phyloP scores from a whole-genome alignment of 2,329 filamentous ascomycete species.

The Sphaerulina musiva region DNA sequence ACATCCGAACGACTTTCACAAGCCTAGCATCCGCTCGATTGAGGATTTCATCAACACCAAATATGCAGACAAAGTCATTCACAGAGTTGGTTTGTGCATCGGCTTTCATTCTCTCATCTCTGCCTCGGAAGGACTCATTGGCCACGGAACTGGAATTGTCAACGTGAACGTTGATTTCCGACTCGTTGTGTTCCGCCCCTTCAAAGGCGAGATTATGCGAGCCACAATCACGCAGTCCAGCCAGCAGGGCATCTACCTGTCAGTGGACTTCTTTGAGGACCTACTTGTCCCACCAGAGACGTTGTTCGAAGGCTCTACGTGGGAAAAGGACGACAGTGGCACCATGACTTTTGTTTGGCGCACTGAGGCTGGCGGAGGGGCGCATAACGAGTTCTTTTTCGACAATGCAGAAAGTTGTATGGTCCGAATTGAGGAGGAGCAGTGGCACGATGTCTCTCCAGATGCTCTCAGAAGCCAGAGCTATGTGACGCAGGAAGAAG shows the following conservation, averaged over 20 bases:
- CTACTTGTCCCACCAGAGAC: slow-evolving; percentile 70
- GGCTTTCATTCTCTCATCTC: slow-evolving; percentile 86
- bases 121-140: slow-evolving; percentile 87
- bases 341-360: slow-evolving; percentile 68
- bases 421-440: slow-evolving; percentile 76
- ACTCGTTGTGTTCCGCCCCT: slow-evolving; percentile 87
- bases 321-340: slow-evolving; percentile 27
- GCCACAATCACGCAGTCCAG: slow-evolving; percentile 77
- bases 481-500: slow-evolving; percentile 48
- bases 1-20: slow-evolving; percentile 77
- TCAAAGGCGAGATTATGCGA: slow-evolving; percentile 86
- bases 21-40: slow-evolving; percentile 73
- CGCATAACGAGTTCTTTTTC: slow-evolving; percentile 61
- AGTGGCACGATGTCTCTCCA: slow-evolving; percentile 89
- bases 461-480: slow-evolving; percentile 49
- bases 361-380: slow-evolving; percentile 58
- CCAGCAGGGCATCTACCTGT: slow-evolving; percentile 55
- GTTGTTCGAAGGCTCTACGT: slow-evolving; percentile 60
- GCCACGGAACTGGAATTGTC: slow-evolving; percentile 82
- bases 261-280: slow-evolving; percentile 89
- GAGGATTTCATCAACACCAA: slow-evolving; percentile 97
- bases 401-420: slow-evolving; percentile 85
- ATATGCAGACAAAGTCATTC: slow-evolving; percentile 92
- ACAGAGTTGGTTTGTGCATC: slow-evolving; percentile 88
- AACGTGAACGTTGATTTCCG: slow-evolving; percentile 97